Conservation (phyloP, 495 filamentous ascomycete genomes). For the Geopyxis carbonaria region DNA sequence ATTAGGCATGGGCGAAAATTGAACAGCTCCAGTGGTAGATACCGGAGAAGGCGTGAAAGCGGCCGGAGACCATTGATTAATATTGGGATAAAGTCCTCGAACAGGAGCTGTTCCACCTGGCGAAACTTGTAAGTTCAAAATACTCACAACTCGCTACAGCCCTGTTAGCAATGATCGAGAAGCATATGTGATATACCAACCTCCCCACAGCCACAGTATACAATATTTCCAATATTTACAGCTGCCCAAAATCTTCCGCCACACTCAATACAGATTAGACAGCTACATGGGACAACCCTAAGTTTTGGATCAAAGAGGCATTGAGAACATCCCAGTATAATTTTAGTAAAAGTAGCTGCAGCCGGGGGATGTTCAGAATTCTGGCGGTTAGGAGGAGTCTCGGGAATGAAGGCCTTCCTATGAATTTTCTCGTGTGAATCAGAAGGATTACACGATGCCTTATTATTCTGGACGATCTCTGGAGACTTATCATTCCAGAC, state of each 20-base stretch:
- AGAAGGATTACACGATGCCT: too few species aligned
- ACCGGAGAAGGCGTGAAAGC: constrained; percentile 2
- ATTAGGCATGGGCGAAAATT: constrained; percentile 3
- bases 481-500: constrained; percentile 16
- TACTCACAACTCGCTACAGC: constrained; percentile 16
- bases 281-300: constrained; percentile 21
- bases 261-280: constrained; percentile 20
- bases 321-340: constrained; percentile 20
- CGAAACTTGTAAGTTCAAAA: constrained; percentile 15
- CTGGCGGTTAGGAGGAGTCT: too few species aligned
- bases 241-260: constrained; percentile 20
- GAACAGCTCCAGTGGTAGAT: constrained; percentile 1
- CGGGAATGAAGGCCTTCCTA: too few species aligned
- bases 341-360: constrained; percentile 8
- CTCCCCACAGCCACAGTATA: constrained; percentile 25
- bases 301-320: constrained; percentile 23
- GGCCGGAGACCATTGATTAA: constrained; percentile 2
- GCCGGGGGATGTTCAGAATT: too few species aligned
- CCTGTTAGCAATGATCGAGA: constrained; percentile 1
- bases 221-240: constrained; percentile 9
- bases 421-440: too few species aligned
- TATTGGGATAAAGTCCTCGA: constrained; percentile 2
- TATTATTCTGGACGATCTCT: constrained; percentile 8
- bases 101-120: constrained; percentile 7
- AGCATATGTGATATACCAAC: constrained; percentile 7